Base-by-base conservation (phyloP, 1,284 basidiomycete genomes). In the Pseudozyma pruni region DNA sequence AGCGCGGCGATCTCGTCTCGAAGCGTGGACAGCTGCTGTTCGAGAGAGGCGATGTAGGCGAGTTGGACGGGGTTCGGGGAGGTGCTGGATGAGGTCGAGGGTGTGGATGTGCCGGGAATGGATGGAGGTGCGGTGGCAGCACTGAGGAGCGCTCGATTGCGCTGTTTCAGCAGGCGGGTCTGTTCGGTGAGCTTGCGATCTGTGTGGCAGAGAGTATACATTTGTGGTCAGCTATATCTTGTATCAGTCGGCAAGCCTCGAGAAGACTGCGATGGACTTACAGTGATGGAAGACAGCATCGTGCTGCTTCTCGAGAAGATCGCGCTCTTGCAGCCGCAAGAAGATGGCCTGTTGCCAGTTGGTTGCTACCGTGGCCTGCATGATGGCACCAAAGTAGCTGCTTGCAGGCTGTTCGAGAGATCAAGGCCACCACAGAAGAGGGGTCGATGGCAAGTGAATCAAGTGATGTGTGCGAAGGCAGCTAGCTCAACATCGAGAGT, bases 1-100 rank as follows among this genome's bases (percentile, higher is more conserved):
- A 96, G 89, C 7, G 90, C 91, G 3, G 93, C 91, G 38, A 98
- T 86, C 82, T 98, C 95, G 75, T 92, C 90, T 23, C 93, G 89
- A 42, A 95, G 86, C 7, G 91, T 89, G 3, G 92, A 91, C 81
- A 98, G 91, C 81, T 98, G 94, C 3, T 90, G 89, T 83, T 98
- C 94, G 48, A 98, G 88, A 14, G 94, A 95, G 1, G 89, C 85
- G 75, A 94, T 89, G 82, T 96, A 93, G 22, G 92, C 92, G 19
- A 88, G 87, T 39, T 90, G 89, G 23, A 95, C 90, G 19, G 93
- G 89, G 79, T 92, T 92, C 47, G 35, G 39, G 5, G 53, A 35
- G 2, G 42, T 14, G 32, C 16, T 41, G 11, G 41, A 29, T 4
- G 54, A 47, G 27, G 54, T 34, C 3, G 49, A 44, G 8, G 42